phyloP scores from a whole-genome alignment of 2,329 filamentous ascomycete species.

The Rhynchosporium agropyri region DNA sequence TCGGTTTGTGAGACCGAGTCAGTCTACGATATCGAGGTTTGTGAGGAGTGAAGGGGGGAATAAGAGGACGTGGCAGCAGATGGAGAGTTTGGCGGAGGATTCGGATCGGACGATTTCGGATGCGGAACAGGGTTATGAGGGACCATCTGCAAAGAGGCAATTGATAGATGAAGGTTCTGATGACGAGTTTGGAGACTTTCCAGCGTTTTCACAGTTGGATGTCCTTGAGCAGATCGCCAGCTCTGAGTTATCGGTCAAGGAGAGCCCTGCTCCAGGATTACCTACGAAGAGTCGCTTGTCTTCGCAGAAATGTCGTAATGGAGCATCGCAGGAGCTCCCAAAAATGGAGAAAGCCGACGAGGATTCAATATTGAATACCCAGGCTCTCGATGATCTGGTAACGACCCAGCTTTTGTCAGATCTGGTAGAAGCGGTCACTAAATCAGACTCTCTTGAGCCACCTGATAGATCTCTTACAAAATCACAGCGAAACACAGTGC shows the following conservation, averaged over 20 bases:
- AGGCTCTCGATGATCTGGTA: constrained; percentile 26
- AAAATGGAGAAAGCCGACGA: constrained; percentile 19
- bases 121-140: background rate
- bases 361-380: constrained; percentile 19
- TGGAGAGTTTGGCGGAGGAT: constrained; percentile 30
- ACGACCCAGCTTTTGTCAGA: constrained; percentile 30
- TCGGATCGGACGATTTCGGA: constrained; percentile 22
- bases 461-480: background rate
- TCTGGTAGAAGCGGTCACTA: constrained; percentile 22
- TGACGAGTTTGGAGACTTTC: constrained; percentile 42
- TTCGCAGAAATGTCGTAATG: background rate
- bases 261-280: constrained; percentile 5
- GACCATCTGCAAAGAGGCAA: constrained; percentile 26
- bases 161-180: constrained; percentile 33
- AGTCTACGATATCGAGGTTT: constrained; percentile 59
- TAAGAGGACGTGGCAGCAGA: constrained; percentile 34
- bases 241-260: constrained; percentile 20
- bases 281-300: background rate
- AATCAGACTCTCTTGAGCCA: constrained; percentile 19
- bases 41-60: constrained; percentile 40
- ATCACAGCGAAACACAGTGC: background rate
- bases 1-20: constrained; percentile 53
- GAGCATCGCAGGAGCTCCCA: constrained; percentile 20
- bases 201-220: constrained; percentile 38
- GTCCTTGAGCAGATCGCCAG: constrained; percentile 34